Evolutionary conservation across 768 basidiomycete species (phyloP).

Genomic region (Mycena galericulata): DNA sequence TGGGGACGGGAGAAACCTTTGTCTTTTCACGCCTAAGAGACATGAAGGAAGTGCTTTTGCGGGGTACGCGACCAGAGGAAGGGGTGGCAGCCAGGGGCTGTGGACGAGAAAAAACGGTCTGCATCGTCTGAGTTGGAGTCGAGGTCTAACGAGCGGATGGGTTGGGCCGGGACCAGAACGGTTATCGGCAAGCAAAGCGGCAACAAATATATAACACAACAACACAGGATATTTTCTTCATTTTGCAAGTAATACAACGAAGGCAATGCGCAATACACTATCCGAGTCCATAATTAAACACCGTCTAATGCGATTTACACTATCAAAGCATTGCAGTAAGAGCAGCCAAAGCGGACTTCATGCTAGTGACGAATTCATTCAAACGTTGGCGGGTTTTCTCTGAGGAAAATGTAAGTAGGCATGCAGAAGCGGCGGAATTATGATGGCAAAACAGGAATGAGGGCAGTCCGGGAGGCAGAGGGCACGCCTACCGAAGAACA

Average conservation of each 20-base stretch:
- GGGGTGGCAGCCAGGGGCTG: constrained; percentile 46
- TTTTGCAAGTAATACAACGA: background rate
- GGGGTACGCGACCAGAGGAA: constrained; percentile 55
- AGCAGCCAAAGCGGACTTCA: constrained; percentile 49
- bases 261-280: background rate
- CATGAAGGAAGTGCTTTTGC: constrained; percentile 68
- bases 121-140: constrained; percentile 9
- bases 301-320: no score
- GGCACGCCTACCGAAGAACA: constrained; percentile 22
- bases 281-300: background rate
- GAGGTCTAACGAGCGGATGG: background rate
- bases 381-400: constrained; percentile 44
- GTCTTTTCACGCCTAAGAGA: constrained; percentile 66
- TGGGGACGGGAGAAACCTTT: constrained; percentile 44
- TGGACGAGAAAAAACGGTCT: constrained; percentile 45
- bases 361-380: constrained; percentile 44
- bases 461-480: constrained; percentile 12
- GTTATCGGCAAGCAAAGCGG: background rate
- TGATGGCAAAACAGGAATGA: background rate
- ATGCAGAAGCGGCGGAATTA: background rate
- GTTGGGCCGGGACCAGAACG: background rate
- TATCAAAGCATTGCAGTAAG: constrained; percentile 35
- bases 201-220: no score
- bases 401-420: constrained; percentile 22
- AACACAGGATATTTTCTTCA: background rate